A percentile compares a stretch with the other conserved stretches of the same genome.
phyloP scores from a whole-genome alignment of 805 yeast species.

The Metschnikowia bowlesiae region DNA sequence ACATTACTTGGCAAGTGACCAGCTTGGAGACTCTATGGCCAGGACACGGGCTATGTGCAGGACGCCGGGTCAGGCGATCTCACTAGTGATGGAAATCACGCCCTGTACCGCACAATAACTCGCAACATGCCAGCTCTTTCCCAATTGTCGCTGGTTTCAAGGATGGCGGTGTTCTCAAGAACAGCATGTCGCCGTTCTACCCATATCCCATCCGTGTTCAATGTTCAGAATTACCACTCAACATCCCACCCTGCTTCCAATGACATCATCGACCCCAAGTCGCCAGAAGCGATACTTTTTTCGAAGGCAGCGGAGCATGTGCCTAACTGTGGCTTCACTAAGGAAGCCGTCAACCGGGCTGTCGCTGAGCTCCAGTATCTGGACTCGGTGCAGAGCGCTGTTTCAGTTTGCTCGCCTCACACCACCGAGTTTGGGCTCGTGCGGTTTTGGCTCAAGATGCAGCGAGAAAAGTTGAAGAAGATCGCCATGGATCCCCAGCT shows the following conservation, averaged over 20 bases:
- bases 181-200: neutral
- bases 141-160: neutral
- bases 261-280: slow-evolving; percentile 24
- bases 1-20: no score
- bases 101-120: neutral
- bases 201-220: neutral
- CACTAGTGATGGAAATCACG: neutral
- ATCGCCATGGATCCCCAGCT: slow-evolving; percentile 20
- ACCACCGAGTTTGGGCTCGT: slow-evolving; percentile 49
- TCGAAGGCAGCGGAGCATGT: slow-evolving; percentile 37
- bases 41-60: neutral
- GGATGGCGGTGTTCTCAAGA: neutral
- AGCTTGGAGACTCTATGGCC: neutral
- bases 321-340: slow-evolving; percentile 50
- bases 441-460: slow-evolving; percentile 45
- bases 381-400: slow-evolving; percentile 45
- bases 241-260: slow-evolving; percentile 34
- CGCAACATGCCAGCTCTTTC: neutral
- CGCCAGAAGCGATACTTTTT: slow-evolving; percentile 41
- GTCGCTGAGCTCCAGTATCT: slow-evolving; percentile 46
- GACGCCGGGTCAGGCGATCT: neutral
- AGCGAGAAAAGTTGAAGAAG: slow-evolving; percentile 34
- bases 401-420: slow-evolving; percentile 26
- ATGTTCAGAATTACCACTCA: slow-evolving; percentile 28
- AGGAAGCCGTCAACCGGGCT: slow-evolving; percentile 45